Base-by-base conservation (phyloP, 2,329 filamentous ascomycete species). In the Pyrenochaeta sp. region DNA sequence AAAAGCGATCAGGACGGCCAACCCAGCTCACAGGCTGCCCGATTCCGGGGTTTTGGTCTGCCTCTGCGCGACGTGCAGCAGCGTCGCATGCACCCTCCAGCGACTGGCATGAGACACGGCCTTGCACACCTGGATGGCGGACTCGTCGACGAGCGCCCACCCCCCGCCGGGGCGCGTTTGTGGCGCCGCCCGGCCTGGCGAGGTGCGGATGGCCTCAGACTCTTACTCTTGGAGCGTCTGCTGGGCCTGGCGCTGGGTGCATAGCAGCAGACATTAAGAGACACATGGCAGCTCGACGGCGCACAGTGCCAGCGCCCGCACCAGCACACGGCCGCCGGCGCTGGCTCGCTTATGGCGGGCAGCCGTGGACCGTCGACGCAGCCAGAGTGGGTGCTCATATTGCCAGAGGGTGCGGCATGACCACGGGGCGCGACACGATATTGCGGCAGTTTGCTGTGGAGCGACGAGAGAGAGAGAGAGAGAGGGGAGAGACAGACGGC, bases 1-100 rank as follows among this genome's bases (percentile, higher is more conserved):
- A 41, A 34, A 57, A 49, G 46, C 50, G 48, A 57, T 51, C 41
- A 18, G 24, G 26, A 15, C 24, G 29, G 23, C 27, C 24, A 41
- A 39, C 23, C 39, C 53, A 56, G 41, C 56, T 56, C 55, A 53
- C 31, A 49, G 43, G 45, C 44, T 39, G 48, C 36, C 58, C 58
- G 41, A 44, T 48, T 60, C 60, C 60, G 53, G 60, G 60, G 43
- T 56, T 58, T 42, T 59, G 60, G 60, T 48, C 40, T 40, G 37
- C 51, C 48, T 45, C 52, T 52, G 51, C 51, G 48, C 55, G 48
- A 58, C 55, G 53, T 53, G 51, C 53, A 57, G 42, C 24, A 37
- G 39, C 53, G 56, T 54, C 45, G 51, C 57, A 60, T 61, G 59
- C 55, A 55, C 44, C 51, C 45, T 40, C 48, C 28, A 41, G 48